Base-by-base conservation (phyloP, 2,329 filamentous ascomycete genomes). In the Microcyclospora pomicola region DNA sequence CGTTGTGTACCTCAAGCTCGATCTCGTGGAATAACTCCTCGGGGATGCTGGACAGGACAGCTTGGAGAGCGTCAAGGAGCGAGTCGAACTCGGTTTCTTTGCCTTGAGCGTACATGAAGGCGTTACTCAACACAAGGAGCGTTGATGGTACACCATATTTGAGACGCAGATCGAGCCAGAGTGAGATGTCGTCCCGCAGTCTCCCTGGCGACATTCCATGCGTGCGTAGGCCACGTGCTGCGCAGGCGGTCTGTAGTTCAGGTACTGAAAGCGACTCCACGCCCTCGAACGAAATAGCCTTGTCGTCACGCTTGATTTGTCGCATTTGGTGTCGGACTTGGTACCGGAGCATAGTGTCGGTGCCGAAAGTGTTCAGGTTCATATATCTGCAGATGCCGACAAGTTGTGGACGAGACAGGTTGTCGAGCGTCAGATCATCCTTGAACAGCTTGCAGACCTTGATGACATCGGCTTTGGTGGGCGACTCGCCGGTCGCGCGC, bases 11-110 rank as follows among this genome's bases (percentile, higher is more conserved):
- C 66, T 98, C 91, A 27, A 98, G 80, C 64, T 96, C 91, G 46
- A 98, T 95, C 68, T 98, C 91, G 70, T 98, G 91, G 82, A 92
- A 98, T 31, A 98, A 72, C 62, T 98, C 91, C 63, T 98, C 91
- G 2, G 91, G 91, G 45, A 98, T 96, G 43, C 82, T 87, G 31
- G 84, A 92, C 31, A 98, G 69, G 5, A 98, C 91, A 39, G 86
- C 83, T 43, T 87, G 84, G 35, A 98, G 74, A 1, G 91, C 86
- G 49, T 95, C 87, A 42, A 98, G 86, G 65, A 96, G 88, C 44
- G 76, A 83, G 27, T 82, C 77, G 53, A 91, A 83, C 54, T 93
- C 85, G 35, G 72, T 68, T 35, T 88, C 83, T 52, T 87, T 86
- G 43, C 82, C 79, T 53, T 92, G 83, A 29, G 82, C 78, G 63